Evolutionary conservation across 2,329 filamentous ascomycete species (phyloP).

Genomic region (Neophaeococcomyces aloes): DNA sequence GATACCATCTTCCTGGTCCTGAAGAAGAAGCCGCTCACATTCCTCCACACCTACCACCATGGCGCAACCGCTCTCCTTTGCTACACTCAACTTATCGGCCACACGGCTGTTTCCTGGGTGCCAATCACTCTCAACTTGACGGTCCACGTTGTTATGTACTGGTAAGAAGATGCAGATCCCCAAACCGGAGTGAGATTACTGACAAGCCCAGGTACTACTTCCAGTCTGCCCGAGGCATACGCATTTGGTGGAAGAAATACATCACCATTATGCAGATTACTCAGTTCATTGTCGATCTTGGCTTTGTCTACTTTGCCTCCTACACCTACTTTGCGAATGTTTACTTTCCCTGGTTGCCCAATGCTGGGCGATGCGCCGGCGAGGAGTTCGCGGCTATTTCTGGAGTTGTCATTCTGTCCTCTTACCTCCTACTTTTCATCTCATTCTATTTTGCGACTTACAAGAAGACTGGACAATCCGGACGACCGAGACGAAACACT

Average conservation of each 20-base stretch:
- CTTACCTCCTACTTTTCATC: constrained; percentile 96
- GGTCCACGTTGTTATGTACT: constrained; percentile 99
- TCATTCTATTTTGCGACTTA: constrained; percentile 98
- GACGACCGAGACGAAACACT: constrained; percentile 43
- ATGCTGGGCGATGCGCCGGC: constrained; percentile 74
- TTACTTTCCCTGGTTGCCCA: constrained; percentile 80
- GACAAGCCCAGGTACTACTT: constrained; percentile 99
- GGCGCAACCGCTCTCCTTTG: constrained; percentile 92
- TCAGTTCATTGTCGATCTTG: constrained; percentile 94
- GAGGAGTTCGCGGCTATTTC: constrained; percentile 94
- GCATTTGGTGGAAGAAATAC: constrained; percentile 99
- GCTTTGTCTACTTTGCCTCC: constrained; percentile 98
- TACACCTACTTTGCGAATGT: constrained; percentile 94
- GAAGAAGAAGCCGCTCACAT: constrained; percentile 99
- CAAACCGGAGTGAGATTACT: too few species aligned
- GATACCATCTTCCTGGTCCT: constrained; percentile 95
- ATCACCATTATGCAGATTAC: constrained; percentile 95
- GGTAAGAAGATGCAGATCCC: constrained; percentile 47
- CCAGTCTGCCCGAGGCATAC: constrained; percentile 89
- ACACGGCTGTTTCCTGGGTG: constrained; percentile 90
- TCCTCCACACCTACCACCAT: constrained; percentile 98
- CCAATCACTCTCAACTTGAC: constrained; percentile 83
- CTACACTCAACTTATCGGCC: constrained; percentile 92
- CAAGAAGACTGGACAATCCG: constrained; percentile 50
- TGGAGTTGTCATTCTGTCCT: constrained; percentile 83